phyloP scores from a whole-genome alignment of 768 basidiomycete genomes.

The Tricholoma sp. region DNA sequence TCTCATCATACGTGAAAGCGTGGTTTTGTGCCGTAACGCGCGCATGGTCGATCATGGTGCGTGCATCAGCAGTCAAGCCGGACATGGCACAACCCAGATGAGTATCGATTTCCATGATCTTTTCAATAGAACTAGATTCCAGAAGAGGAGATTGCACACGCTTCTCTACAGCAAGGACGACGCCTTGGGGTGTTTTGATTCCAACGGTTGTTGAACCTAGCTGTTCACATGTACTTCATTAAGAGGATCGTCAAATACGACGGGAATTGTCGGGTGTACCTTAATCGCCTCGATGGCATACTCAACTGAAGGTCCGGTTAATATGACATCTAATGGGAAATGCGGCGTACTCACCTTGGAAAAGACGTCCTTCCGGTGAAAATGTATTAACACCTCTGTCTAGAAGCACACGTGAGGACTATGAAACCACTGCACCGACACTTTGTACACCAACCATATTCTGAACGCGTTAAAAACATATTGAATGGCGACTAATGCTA shows the following conservation, averaged over 20 bases:
- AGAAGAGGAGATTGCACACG: conserved; percentile 95
- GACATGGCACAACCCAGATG: conserved; percentile 99
- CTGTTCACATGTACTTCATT: conserved; percentile 36
- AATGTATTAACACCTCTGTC: conserved; percentile 99
- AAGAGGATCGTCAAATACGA: background rate
- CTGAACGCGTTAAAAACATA: conserved; percentile 95
- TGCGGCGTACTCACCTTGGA: conserved; percentile 68
- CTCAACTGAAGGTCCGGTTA: conserved; percentile 56
- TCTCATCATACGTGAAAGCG: conserved; percentile 94
- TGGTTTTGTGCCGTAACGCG: conserved; percentile 96
- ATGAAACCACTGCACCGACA: background rate
- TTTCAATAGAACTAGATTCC: conserved; percentile 94
- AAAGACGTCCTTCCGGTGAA: conserved; percentile 96
- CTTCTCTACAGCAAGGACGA: conserved; percentile 95
- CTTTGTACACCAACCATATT: conserved; percentile 63
- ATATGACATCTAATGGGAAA: background rate
- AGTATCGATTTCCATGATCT: conserved; percentile 98
- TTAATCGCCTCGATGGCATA: conserved; percentile 99
- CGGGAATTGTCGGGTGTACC: conserved; percentile 34
- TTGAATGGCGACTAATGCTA: conserved; percentile 18
- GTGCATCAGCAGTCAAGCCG: conserved; percentile 92
- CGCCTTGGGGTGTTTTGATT: conserved; percentile 84
- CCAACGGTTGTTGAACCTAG: conserved; percentile 98
- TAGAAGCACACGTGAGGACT: conserved; percentile 20
- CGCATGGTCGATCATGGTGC: conserved; percentile 99